A percentile compares a stretch with the other conserved stretches of the same genome.
These are phyloP conservation scores for Zopfochytrium polystomum DNA, from an alignment of 371 early-diverging fungal species.

Conservation along the genomic window DNA sequence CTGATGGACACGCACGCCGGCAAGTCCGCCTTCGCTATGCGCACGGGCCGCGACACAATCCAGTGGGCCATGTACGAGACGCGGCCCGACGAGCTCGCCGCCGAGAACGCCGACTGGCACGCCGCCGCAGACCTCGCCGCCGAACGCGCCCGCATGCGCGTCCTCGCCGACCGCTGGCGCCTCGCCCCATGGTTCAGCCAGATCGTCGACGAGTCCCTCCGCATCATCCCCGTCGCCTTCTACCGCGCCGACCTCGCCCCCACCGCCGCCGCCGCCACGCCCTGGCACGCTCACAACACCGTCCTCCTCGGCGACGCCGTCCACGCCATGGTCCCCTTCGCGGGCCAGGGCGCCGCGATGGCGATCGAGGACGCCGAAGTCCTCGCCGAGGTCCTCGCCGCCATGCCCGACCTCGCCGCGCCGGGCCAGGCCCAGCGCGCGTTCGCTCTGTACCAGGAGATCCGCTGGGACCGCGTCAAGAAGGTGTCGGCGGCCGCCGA, in stretches of 20 bases:
- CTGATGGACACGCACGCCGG: neutral
- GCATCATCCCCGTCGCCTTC: neutral
- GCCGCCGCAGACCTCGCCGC: neutral
- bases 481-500: neutral
- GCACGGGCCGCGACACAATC: neutral
- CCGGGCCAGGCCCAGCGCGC: neutral
- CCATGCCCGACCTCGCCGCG: neutral
- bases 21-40: neutral
- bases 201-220: neutral
- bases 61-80: neutral
- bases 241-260: neutral
- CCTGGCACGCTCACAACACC: neutral
- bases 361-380: slow-evolving; percentile 25
- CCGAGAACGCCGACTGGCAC: neutral
- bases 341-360: slow-evolving; percentile 26
- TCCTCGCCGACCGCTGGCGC: neutral
- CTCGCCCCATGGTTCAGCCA: neutral
- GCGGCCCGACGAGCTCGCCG: neutral
- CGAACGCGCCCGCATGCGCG: neutral
- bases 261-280: neutral
- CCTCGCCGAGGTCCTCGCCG: neutral
- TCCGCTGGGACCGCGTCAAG: neutral
- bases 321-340: slow-evolving; percentile 26
- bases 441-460: neutral
- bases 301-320: slow-evolving; percentile 17